phyloP scores from a whole-genome alignment of 352 stramenopile species.

The Globisporangium parvum region DNA sequence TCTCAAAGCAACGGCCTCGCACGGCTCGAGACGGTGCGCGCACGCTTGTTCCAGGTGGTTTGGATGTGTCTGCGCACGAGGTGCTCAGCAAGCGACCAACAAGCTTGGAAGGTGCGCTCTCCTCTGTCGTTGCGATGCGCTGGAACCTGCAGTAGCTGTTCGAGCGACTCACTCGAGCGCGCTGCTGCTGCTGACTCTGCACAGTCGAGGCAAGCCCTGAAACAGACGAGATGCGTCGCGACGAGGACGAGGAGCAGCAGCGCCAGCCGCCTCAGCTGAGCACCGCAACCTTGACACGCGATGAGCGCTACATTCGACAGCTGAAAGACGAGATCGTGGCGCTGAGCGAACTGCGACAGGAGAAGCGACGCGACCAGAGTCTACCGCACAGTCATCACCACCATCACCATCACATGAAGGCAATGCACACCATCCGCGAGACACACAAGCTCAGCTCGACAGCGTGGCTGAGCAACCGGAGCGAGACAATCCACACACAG shows the following conservation, averaged over 20 bases:
- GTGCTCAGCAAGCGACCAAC: conserved; percentile 10
- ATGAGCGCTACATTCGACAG: conserved; percentile 48
- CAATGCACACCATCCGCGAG: conserved; percentile 54
- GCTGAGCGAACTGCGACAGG: conserved; percentile 21
- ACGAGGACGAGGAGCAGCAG: background rate
- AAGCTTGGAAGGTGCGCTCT: conserved; percentile 14
- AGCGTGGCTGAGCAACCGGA: conserved; percentile 3
- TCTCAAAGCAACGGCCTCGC: conserved; percentile 35
- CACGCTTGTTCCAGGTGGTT: conserved; percentile 3
- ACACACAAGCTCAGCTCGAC: conserved; percentile 15
- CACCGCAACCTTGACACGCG: background rate
- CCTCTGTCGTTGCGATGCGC: background rate
- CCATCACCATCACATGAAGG: conserved; percentile 41
- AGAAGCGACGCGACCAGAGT: conserved; percentile 4
- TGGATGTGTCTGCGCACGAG: background rate
- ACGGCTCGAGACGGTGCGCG: conserved; percentile 40
- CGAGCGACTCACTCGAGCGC: background rate
- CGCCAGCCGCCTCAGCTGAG: background rate
- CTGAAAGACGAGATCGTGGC: conserved; percentile 52
- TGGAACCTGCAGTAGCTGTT: background rate
- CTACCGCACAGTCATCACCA: background rate
- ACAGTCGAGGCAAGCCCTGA: conserved; percentile 5
- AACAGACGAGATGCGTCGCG: conserved; percentile 5
- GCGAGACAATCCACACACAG: conserved; percentile 20
- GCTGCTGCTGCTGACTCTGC: too few species aligned